Evolutionary conservation across 2,329 filamentous ascomycete species (phyloP), one percentile per base, ranked within the genome.

Genomic region (Trichoderma koningii): DNA sequence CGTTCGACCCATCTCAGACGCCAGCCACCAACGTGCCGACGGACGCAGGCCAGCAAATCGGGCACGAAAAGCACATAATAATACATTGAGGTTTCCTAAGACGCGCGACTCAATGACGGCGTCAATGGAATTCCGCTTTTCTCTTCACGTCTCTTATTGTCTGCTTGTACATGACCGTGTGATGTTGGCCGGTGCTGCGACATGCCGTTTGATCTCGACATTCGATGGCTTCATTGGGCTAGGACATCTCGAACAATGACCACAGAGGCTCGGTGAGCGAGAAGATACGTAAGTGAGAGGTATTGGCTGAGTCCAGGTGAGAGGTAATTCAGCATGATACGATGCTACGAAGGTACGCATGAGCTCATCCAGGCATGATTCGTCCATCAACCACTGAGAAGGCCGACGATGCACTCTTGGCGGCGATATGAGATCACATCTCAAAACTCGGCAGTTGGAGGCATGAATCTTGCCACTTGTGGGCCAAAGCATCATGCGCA

Each of bases 21-120:
- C 30, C 55, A 59, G 28, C 44, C 55, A 59, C 44, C 55, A 59
- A 59, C 38, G 48, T 59, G 19, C 14, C 17, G 30, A 47, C 14
- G 38, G 44, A 45, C 14, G 55, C 28, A 1, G 17, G 21, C 44
- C 19, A 59, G 55, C 44, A 50, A 59, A 50, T 59, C 30, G 48
- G 55, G 50, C 6, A 17, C 23, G 48, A 23, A 23, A 23, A 2
- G 3, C 21, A 23, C 21, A 23, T n/a, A n/a, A n/a, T n/a, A n/a
- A n/a, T 21, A 12, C 10, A 23, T 10, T 47, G 28, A 19, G 17
- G 10, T 34, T 34, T 50, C 17, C 15, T 26, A 15, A 15, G 7
- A 10, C 7, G 28, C 9, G 6, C 44, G 41, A 17, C 12, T 41
- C 30, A 10, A 38, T 12, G 21, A 41, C 10, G 50, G 26, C 12